Base-by-base conservation (phyloP, 2,329 filamentous ascomycete genomes). In the Microcera coccophila region DNA sequence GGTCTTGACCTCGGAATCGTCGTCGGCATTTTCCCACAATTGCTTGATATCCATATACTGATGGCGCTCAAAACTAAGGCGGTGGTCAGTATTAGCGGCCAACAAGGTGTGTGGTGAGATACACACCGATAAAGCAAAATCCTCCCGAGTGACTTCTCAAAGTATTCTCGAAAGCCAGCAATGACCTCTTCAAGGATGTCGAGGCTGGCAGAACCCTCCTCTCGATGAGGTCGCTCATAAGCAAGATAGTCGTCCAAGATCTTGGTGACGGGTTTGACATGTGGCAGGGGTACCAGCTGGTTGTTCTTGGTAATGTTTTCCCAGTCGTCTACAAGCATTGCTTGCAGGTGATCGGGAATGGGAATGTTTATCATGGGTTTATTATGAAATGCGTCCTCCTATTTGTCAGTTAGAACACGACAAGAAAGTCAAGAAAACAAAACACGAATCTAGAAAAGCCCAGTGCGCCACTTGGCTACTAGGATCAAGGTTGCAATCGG, bases 261-360 rank as follows among this genome's bases (percentile, higher is more conserved):
- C 52, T 80, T 71, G 50, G 78, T 81, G 46, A 93, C 88, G 1
- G 91, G 82, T 39, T 84, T 79, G 20, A 76, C 73, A 36, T 89
- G 84, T 1, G 93, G 93, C 14, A 98, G 74, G 2, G 87, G 84
- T 22, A 96, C 88, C 4, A 97, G 81, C 61, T 91, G 87, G 55
- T 89, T 81, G 62, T 94, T 93, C 70, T 96, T 97, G 43, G 93
- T 98, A 48, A 98, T 83, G 58, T 96, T 95, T 66, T 98, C 93
- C 93, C 93, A 98, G 65, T 98, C 93, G 62, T 98, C 93, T 17
- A 98, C 93, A 3, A 98, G 80, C 49, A 95, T 78, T 14, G 87
- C 88, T 71, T 97, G 96, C 53, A 98, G 76, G 52, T 86, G 81
- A 61, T 97, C 93, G 1, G 93, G 90, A 51, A 97, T 82, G 38